Percentiles rank a stretch among this genome's conserved stretches.
Evolutionary conservation across 192 early-diverging fungal species (phyloP).

Genomic region (Coemansia nantahalensis): DNA sequence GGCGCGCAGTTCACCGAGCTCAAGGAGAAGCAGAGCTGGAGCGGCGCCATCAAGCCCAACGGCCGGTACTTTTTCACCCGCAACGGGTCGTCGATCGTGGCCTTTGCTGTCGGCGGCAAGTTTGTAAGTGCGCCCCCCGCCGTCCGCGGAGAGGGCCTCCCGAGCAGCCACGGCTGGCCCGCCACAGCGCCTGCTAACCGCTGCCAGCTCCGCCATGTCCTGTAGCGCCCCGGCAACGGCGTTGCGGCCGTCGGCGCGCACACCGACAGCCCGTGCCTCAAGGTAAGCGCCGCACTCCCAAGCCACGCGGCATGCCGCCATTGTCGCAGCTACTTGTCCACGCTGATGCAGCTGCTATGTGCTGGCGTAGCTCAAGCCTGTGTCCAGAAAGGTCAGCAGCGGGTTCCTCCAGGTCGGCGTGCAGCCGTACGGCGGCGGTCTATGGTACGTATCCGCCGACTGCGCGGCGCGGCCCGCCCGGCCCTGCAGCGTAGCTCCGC

Average conservation of each 20-base stretch:
- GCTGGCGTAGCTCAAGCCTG: conserved; percentile 78
- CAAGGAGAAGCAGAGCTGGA: conserved; percentile 86
- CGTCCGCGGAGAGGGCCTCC: no score
- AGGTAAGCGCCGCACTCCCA: conserved; percentile 13
- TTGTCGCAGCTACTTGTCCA: neutral
- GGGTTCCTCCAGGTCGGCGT: conserved; percentile 92
- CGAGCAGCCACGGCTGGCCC: no score
- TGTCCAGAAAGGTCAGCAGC: conserved; percentile 82
- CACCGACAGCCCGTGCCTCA: conserved; percentile 96
- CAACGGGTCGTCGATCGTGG: conserved; percentile 82
- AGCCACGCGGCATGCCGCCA: no score
- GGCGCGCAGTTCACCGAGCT: conserved; percentile 84
- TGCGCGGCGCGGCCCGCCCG: no score
- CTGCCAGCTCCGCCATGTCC: neutral
- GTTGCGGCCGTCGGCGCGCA: conserved; percentile 93
- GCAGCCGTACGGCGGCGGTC: conserved; percentile 93
- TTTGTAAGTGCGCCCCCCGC: conserved; percentile 49
- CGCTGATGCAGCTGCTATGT: neutral
- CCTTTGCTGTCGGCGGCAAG: conserved; percentile 91
- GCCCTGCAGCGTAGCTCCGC: no score
- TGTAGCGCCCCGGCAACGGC: conserved; percentile 72
- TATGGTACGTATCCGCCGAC: conserved; percentile 59
- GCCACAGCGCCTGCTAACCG: neutral
- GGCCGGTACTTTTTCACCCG: conserved; percentile 98
- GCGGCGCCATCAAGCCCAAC: conserved; percentile 62